Conservation (phyloP, 306 rosid species). For the Malus asiatica region DNA sequence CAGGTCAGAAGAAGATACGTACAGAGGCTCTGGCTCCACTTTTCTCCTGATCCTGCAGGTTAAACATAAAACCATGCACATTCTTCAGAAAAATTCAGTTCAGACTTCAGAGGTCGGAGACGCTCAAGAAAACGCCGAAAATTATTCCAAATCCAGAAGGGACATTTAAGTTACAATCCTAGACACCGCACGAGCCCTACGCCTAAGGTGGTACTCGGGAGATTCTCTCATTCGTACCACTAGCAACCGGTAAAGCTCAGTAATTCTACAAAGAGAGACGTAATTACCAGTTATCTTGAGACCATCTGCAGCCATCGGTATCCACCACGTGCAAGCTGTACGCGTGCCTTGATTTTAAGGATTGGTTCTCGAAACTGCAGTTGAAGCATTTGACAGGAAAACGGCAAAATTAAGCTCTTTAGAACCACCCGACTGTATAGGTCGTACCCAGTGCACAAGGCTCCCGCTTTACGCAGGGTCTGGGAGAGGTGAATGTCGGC, state of each 20-base stretch:
- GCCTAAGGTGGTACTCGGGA: not conserved
- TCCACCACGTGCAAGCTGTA: slow-evolving; percentile 87
- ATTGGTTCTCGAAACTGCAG: slow-evolving; percentile 82
- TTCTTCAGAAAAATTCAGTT: slow-evolving; percentile 7
- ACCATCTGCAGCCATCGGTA: slow-evolving; percentile 89
- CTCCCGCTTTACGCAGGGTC: too few species aligned
- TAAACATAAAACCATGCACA: slow-evolving; percentile 3
- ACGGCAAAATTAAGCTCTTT: not conserved
- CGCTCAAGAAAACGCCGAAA: not conserved
- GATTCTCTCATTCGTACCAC: not conserved
- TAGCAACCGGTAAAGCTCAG: not conserved
- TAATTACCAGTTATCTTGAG: slow-evolving; percentile 78
- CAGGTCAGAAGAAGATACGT: slow-evolving; percentile 28
- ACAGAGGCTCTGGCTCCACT: slow-evolving; percentile 75
- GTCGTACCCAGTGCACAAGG: too few species aligned
- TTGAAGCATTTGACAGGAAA: slow-evolving; percentile 13
- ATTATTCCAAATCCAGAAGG: not conserved
- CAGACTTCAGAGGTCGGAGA: not conserved
- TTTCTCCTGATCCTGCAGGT: slow-evolving; percentile 69
- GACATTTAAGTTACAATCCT: not conserved
- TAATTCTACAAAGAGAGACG: not conserved
- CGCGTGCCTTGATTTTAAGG: slow-evolving; percentile 87
- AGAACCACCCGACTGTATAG: slow-evolving; percentile 1
- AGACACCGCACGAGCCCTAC: too few species aligned
- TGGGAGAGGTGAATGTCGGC: too few species aligned